Evolutionary conservation across 108 stramenopile genomes (phyloP).

Genomic region (Bacterosira constricta): DNA sequence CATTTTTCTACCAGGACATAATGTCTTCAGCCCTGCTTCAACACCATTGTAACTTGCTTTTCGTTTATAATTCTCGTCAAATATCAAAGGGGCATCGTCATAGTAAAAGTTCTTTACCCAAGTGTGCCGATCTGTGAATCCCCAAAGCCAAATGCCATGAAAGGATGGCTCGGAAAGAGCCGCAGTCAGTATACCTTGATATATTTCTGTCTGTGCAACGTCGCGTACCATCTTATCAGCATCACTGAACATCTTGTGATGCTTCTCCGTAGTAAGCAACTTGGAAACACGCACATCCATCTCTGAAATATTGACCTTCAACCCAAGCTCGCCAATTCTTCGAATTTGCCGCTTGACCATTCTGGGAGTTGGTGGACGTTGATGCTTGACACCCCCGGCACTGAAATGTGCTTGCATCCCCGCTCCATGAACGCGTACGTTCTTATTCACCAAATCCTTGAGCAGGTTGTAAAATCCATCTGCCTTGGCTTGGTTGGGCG

Average conservation of each 20-base stretch:
- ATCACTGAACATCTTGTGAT: no score
- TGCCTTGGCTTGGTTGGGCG: constrained; percentile 70
- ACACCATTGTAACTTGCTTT: constrained; percentile 73
- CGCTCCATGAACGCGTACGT: constrained; percentile 87
- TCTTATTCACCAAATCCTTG: constrained; percentile 64
- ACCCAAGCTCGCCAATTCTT: constrained; percentile 85
- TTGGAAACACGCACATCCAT: constrained; percentile 91
- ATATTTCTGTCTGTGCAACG: constrained; percentile 79
- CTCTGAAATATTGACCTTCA: constrained; percentile 91
- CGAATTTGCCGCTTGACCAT: constrained; percentile 90
- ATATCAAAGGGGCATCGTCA: constrained; percentile 80
- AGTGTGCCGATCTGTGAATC: constrained; percentile 89
- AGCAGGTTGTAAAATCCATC: constrained; percentile 86
- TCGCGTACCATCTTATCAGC: background rate
- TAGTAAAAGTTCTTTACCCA: constrained; percentile 90
- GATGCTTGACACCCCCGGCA: constrained; percentile 72
- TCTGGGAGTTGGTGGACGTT: constrained; percentile 83
- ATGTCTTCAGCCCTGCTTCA: constrained; percentile 65
- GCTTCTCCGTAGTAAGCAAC: no score
- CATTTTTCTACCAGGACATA: constrained; percentile 63
- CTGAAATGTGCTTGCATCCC: constrained; percentile 93
- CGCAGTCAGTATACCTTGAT: constrained; percentile 84
- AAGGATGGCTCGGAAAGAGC: constrained; percentile 88
- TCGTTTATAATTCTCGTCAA: constrained; percentile 73
- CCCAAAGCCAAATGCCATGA: constrained; percentile 91